These are phyloP conservation scores for Coemansia linderi DNA, from an alignment of 371 early-diverging fungal species.

Conservation along the genomic window DNA sequence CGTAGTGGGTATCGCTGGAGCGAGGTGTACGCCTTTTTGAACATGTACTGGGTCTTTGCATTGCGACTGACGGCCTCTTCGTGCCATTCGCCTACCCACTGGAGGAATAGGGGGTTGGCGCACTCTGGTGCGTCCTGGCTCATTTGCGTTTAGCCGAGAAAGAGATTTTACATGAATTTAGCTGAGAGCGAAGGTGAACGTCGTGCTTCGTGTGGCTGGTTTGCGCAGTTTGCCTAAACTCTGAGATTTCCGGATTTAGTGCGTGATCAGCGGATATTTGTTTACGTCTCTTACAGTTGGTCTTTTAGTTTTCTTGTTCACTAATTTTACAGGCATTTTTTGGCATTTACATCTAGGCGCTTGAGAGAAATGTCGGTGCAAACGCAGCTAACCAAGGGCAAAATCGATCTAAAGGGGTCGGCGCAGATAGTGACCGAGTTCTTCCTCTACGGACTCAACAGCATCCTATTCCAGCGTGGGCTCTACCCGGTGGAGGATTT, in stretches of 20 bases:
- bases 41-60: conserved; percentile 30
- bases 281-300: background rate
- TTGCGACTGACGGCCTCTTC: conserved; percentile 42
- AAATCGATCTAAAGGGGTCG: conserved; percentile 77
- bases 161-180: background rate
- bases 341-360: background rate
- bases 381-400: conserved; percentile 54
- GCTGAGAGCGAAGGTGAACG: background rate
- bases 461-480: conserved; percentile 88
- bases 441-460: conserved; percentile 76
- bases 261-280: background rate
- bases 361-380: conserved; percentile 41
- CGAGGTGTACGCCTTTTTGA: conserved; percentile 46
- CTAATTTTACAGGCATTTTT: background rate
- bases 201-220: background rate
- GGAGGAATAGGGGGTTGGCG: conserved; percentile 50
- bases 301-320: background rate
- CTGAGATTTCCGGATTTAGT: background rate
- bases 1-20: conserved; percentile 39
- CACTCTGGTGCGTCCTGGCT: conserved; percentile 16
- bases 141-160: background rate
- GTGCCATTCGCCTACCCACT: conserved; percentile 50
- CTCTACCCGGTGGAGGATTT: conserved; percentile 89
- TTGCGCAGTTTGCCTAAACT: background rate
- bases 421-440: conserved; percentile 79